Percentiles rank a stretch among this genome's conserved stretches.
phyloP scores from a whole-genome alignment of 139 green algal species.

The Mesotaenium endlicherianum region DNA sequence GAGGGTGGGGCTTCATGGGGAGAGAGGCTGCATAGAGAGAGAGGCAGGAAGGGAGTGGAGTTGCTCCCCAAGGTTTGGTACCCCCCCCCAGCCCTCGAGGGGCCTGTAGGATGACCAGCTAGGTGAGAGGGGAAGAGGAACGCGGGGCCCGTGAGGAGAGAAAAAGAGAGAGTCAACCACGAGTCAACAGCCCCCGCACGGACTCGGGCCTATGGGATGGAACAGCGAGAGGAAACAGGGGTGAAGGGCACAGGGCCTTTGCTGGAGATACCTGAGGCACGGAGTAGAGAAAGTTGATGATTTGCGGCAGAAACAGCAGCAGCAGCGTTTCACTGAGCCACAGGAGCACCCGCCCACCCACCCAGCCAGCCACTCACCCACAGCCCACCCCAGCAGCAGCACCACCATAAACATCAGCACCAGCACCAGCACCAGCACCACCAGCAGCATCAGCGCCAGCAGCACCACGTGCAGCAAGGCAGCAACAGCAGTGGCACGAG shows the following conservation, averaged over 20 bases:
- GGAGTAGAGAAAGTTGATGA: slow-evolving; percentile 98
- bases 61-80: too few relatives aligned
- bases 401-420: too few relatives aligned
- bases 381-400: too few relatives aligned
- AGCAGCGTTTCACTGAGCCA: slow-evolving; percentile 90
- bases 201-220: too few relatives aligned
- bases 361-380: not conserved
- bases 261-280: slow-evolving; percentile 88
- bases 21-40: not conserved
- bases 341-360: not conserved
- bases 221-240: too few relatives aligned
- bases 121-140: not conserved
- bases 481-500: too few relatives aligned
- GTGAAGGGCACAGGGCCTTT: too few relatives aligned
- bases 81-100: too few relatives aligned
- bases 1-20: too few relatives aligned
- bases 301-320: slow-evolving; percentile 90
- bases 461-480: too few relatives aligned
- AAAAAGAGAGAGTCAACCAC: not conserved
- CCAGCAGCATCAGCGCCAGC: too few relatives aligned
- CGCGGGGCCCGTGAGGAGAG: not conserved
- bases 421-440: too few relatives aligned
- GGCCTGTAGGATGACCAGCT: not conserved
- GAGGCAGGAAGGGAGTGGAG: not conserved
- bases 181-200: not conserved